These are phyloP conservation scores for Solanum okadae DNA, from an alignment of 257 asterid genomes.

Conservation along the genomic window DNA sequence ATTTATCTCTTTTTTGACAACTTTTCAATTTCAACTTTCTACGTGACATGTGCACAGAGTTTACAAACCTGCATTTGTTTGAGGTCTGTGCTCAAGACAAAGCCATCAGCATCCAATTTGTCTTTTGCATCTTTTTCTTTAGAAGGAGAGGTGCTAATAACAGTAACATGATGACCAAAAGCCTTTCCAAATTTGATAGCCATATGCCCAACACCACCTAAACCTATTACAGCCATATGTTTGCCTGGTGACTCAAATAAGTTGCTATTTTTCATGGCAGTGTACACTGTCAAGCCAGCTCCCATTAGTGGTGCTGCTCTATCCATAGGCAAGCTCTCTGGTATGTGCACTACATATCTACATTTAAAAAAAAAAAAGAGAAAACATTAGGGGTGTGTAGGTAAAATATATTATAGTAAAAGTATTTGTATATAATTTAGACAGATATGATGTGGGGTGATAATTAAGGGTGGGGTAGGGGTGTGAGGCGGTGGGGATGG, in stretches of 20 bases:
- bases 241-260: not conserved
- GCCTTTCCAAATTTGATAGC: conserved; percentile 19
- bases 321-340: not conserved
- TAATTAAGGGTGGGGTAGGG: not conserved
- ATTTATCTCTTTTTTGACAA: no score
- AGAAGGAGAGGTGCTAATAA: conserved; percentile 78
- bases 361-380: conserved; percentile 2
- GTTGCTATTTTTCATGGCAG: not conserved
- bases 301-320: conserved; percentile 1
- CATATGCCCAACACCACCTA: conserved; percentile 78
- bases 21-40: no score
- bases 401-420: no score
- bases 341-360: conserved; percentile 3
- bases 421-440: no score
- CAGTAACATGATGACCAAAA: conserved; percentile 34
- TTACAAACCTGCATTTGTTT: conserved; percentile 54
- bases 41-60: no score
- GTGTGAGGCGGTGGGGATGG: no score
- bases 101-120: conserved; percentile 61
- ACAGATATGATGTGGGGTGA: not conserved
- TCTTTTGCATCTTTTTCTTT: conserved; percentile 69
- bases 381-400: not conserved
- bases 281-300: not conserved
- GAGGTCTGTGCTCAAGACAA: conserved; percentile 46
- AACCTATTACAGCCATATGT: conserved; percentile 33